Evolutionary conservation across 2,329 filamentous ascomycete species (phyloP).

Genomic region (Aspergillus proliferans): DNA sequence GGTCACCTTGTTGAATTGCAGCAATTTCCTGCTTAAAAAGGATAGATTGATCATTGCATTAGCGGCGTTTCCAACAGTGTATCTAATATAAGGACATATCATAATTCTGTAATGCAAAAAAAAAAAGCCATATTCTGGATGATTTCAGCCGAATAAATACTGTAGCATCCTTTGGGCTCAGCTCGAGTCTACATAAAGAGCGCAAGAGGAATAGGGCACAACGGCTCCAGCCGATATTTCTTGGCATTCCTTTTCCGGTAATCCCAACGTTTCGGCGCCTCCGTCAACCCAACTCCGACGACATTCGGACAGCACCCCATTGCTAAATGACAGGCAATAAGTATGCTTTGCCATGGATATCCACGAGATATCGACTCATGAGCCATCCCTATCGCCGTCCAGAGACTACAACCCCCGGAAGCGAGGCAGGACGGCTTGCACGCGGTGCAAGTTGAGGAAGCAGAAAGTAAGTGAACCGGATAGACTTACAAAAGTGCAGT

Average conservation of each 20-base stretch:
- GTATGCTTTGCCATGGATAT: constrained; percentile 11
- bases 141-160: no score
- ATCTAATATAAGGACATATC: no score
- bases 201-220: neutral
- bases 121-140: no score
- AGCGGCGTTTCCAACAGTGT: no score
- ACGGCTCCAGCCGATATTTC: neutral
- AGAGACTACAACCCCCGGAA: constrained; percentile 39
- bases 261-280: neutral
- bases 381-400: constrained; percentile 17
- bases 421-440: constrained; percentile 41
- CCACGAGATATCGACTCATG: constrained; percentile 15
- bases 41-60: no score
- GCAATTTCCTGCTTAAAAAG: neutral
- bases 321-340: neutral
- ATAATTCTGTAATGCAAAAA: no score
- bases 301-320: neutral
- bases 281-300: neutral
- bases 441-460: constrained; percentile 42
- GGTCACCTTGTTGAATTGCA: neutral
- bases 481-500: neutral
- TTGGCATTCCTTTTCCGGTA: neutral
- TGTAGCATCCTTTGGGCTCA: no score
- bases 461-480: constrained; percentile 31
- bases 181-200: neutral